These are phyloP conservation scores for Tylopilus balloui DNA, from an alignment of 768 basidiomycete species.

Conservation along the genomic window DNA sequence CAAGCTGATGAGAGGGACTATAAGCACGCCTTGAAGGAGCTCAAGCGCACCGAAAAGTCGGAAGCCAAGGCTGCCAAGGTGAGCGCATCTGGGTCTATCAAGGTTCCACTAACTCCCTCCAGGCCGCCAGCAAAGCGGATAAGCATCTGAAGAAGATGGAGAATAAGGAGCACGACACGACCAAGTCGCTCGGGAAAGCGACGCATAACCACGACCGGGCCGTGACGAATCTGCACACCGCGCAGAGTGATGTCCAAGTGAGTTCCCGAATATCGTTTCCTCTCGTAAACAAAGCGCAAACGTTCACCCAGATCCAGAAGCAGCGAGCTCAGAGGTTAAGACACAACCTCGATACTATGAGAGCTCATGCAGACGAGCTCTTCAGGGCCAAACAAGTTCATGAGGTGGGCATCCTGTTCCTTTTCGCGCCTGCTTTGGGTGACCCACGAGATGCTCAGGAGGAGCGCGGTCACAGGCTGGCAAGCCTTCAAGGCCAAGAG, in stretches of 20 bases:
- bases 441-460: slow-evolving; percentile 2
- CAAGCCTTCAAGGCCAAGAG: slow-evolving; percentile 1
- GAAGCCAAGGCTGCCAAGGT: slow-evolving; percentile 52
- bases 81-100: neutral
- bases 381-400: slow-evolving; percentile 18
- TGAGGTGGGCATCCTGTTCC: slow-evolving; percentile 15
- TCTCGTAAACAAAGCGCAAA: neutral
- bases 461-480: slow-evolving; percentile 20
- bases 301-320: slow-evolving; percentile 21
- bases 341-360: slow-evolving; percentile 17
- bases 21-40: slow-evolving; percentile 50
- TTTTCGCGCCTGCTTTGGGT: neutral
- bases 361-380: slow-evolving; percentile 19
- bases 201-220: slow-evolving; percentile 50
- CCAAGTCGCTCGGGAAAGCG: slow-evolving; percentile 50
- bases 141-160: slow-evolving; percentile 45
- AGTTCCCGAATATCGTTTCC: neutral
- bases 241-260: slow-evolving; percentile 44
- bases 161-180: slow-evolving; percentile 46
- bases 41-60: slow-evolving; percentile 49
- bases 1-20: slow-evolving; percentile 48
- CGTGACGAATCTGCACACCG: slow-evolving; percentile 37
- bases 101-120: slow-evolving; percentile 1
- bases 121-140: slow-evolving; percentile 46
- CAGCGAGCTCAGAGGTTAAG: slow-evolving; percentile 20